Evolutionary conservation across 192 early-diverging fungal genomes (phyloP).

Genomic region (Piromyces sp.): DNA sequence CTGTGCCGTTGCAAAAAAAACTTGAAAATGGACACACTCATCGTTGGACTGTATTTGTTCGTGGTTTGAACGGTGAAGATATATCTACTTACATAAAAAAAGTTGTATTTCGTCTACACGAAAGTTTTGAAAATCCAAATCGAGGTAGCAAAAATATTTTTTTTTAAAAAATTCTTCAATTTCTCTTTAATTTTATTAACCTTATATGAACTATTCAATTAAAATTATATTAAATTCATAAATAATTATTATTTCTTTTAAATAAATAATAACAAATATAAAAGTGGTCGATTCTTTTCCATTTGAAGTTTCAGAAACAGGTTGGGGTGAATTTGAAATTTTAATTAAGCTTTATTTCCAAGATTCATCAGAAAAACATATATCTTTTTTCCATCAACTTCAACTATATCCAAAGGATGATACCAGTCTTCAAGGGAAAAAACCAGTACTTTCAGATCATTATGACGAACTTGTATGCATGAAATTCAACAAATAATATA

Average conservation of each 20-base stretch:
- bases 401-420: conserved; percentile 79
- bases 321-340: conserved; percentile 99
- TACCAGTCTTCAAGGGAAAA: conserved; percentile 29
- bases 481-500: neutral
- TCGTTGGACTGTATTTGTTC: conserved; percentile 82
- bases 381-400: conserved; percentile 75
- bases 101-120: conserved; percentile 89
- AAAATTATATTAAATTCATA: too few species aligned
- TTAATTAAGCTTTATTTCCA: conserved; percentile 79
- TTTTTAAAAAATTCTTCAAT: too few species aligned
- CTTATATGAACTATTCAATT: too few species aligned
- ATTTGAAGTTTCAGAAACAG: conserved; percentile 85
- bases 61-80: conserved; percentile 72
- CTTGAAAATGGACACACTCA: conserved; percentile 80
- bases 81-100: conserved; percentile 68
- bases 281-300: conserved; percentile 16
- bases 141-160: conserved; percentile 19
- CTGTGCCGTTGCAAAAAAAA: neutral
- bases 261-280: too few species aligned
- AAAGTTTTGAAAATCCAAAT: conserved; percentile 62
- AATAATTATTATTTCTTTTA: too few species aligned
- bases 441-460: conserved; percentile 50
- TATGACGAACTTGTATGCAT: conserved; percentile 64
- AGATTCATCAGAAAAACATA: conserved; percentile 55
- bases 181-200: too few species aligned